These are phyloP conservation scores for Cucurbita moschata DNA, from an alignment of 306 rosid genomes.

Conservation along the genomic window DNA sequence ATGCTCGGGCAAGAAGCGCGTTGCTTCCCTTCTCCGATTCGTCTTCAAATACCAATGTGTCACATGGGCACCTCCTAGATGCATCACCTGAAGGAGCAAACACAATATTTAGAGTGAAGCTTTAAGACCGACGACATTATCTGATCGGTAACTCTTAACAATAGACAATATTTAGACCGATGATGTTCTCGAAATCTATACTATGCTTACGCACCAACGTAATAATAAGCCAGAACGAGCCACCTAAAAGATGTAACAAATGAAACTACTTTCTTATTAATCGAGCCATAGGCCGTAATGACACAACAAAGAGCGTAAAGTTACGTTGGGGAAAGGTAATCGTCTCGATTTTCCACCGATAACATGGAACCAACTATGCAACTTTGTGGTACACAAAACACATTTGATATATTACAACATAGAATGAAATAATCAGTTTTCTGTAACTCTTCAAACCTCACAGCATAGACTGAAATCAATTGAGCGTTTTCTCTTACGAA, in stretches of 20 bases:
- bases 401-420: neutral
- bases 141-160: neutral
- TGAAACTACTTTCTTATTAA: neutral
- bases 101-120: neutral
- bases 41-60: conserved; percentile 63
- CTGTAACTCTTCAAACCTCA: neutral
- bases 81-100: conserved; percentile 44
- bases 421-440: too few species aligned
- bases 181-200: neutral
- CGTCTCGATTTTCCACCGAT: neutral
- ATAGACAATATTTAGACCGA: neutral
- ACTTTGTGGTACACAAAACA: neutral
- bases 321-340: neutral
- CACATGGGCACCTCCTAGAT: conserved; percentile 51
- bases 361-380: neutral
- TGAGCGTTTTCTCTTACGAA: neutral
- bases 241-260: neutral
- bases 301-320: neutral
- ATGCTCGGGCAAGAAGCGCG: conserved; percentile 94
- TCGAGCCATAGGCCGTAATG: neutral
- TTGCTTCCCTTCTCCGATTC: conserved; percentile 94
- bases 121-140: neutral
- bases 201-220: neutral
- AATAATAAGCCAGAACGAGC: neutral
- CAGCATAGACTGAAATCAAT: neutral